These are phyloP conservation scores for Abrus precatorius DNA, from an alignment of 306 rosid species.

Conservation along the genomic window DNA sequence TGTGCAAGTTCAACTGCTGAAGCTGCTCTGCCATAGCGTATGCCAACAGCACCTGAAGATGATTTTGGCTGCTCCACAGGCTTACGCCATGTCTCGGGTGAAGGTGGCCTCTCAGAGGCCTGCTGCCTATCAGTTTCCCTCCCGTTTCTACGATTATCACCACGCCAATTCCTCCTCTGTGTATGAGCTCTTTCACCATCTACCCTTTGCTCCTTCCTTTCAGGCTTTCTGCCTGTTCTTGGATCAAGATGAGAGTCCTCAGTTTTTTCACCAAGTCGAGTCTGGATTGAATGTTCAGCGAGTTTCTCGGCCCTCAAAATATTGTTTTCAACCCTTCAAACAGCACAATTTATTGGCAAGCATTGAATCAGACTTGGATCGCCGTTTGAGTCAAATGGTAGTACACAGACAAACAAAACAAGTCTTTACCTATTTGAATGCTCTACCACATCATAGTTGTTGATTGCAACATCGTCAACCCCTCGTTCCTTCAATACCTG, in stretches of 20 bases:
- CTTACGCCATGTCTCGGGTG: constrained; percentile 97
- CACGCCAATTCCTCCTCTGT: constrained; percentile 83
- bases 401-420: background rate
- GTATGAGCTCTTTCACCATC: constrained; percentile 69
- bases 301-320: constrained; percentile 65
- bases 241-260: constrained; percentile 68
- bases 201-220: constrained; percentile 71
- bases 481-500: constrained; percentile 99
- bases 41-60: constrained; percentile 57
- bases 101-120: constrained; percentile 76
- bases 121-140: constrained; percentile 74
- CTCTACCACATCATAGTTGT: constrained; percentile 65
- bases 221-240: constrained; percentile 69
- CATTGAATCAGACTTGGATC: constrained; percentile 33
- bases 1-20: constrained; percentile 95
- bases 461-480: constrained; percentile 66
- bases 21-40: constrained; percentile 76
- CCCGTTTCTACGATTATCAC: constrained; percentile 55
- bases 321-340: constrained; percentile 71
- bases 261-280: constrained; percentile 56
- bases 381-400: constrained; percentile 5
- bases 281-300: constrained; percentile 56
- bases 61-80: constrained; percentile 74
- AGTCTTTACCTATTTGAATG: constrained; percentile 69
- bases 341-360: constrained; percentile 34